Evolutionary conservation across 129 eudicot species (phyloP).

Genomic region (Flaveria bidentis): DNA sequence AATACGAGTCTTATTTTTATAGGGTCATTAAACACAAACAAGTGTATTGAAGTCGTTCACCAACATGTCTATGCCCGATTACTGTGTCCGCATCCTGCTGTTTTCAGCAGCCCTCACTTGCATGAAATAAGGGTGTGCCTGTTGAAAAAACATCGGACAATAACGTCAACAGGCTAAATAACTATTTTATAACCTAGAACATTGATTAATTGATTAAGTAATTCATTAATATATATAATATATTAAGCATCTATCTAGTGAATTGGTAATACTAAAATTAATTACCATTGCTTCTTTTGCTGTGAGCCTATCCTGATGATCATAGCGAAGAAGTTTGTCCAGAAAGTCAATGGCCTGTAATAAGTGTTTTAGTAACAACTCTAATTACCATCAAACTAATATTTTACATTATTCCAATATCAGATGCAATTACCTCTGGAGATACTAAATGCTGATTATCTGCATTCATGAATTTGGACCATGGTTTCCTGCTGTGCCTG

Average conservation of each 20-base stretch:
- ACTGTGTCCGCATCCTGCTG: slow-evolving; percentile 85
- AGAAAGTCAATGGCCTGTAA: slow-evolving; percentile 89
- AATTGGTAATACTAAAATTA: background rate
- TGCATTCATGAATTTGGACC: slow-evolving; percentile 85
- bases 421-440: slow-evolving; percentile 60
- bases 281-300: slow-evolving; percentile 98
- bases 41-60: slow-evolving; percentile 11
- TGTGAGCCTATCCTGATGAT: slow-evolving; percentile 93
- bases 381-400: background rate
- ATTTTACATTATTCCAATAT: slow-evolving; percentile 8
- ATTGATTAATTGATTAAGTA: background rate
- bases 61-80: slow-evolving; percentile 20
- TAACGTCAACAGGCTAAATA: background rate
- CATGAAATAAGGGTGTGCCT: slow-evolving; percentile 91
- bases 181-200: background rate
- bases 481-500: slow-evolving; percentile 99
- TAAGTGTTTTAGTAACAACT: background rate
- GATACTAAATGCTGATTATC: slow-evolving; percentile 95
- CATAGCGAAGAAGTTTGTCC: slow-evolving; percentile 95
- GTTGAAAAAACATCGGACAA: slow-evolving; percentile 1
- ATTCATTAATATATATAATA: background rate
- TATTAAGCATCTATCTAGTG: background rate
- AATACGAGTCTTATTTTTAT: slow-evolving; percentile 29
- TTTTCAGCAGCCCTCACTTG: slow-evolving; percentile 94
- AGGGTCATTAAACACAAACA: slow-evolving; percentile 29